A percentile compares a stretch with the other conserved stretches of the same genome.
These are phyloP conservation scores for Paraphaeosphaeria minitans DNA, from an alignment of 2,329 filamentous ascomycete species.

Conservation along the genomic window DNA sequence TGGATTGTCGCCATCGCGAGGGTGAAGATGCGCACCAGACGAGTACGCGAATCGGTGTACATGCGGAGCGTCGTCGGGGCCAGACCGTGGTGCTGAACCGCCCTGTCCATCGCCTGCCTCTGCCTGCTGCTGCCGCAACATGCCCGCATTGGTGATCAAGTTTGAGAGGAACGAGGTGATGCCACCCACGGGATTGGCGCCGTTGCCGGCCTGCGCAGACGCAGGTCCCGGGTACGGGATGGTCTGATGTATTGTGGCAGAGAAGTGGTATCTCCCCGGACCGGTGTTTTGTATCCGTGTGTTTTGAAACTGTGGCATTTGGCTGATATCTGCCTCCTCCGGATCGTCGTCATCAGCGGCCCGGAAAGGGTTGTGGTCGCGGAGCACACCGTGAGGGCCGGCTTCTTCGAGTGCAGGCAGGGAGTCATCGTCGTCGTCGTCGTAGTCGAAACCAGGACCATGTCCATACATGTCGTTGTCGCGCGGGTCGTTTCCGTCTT, in stretches of 20 bases:
- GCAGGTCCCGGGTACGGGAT: constrained; percentile 27
- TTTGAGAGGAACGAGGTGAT: constrained; percentile 55
- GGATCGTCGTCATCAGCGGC: constrained; percentile 48
- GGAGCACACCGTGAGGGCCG: constrained; percentile 37
- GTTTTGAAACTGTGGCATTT: constrained; percentile 49
- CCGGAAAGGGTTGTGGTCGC: constrained; percentile 55
- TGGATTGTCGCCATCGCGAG: constrained; percentile 58
- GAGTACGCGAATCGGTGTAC: constrained; percentile 39
- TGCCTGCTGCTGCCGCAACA: constrained; percentile 16
- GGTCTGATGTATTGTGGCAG: constrained; percentile 42
- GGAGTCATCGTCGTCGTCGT: constrained; percentile 36
- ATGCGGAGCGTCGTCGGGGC: constrained; percentile 19
- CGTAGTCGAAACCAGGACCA: too few relatives aligned
- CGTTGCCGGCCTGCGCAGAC: constrained; percentile 23
- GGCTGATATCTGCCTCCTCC: constrained; percentile 56
- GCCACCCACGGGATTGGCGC: constrained; percentile 43
- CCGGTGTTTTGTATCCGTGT: constrained; percentile 46
- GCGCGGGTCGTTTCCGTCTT: constrained; percentile 67
- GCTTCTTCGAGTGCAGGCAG: constrained; percentile 36
- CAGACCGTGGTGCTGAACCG: constrained; percentile 22
- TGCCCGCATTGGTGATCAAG: constrained; percentile 45
- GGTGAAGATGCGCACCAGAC: constrained; percentile 49
- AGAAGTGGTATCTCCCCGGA: constrained; percentile 42
- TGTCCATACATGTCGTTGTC: constrained; percentile 37
- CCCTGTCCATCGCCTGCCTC: constrained; percentile 15